phyloP scores from a whole-genome alignment of 2,329 filamentous ascomycete genomes.

The Monosporascus ibericus region DNA sequence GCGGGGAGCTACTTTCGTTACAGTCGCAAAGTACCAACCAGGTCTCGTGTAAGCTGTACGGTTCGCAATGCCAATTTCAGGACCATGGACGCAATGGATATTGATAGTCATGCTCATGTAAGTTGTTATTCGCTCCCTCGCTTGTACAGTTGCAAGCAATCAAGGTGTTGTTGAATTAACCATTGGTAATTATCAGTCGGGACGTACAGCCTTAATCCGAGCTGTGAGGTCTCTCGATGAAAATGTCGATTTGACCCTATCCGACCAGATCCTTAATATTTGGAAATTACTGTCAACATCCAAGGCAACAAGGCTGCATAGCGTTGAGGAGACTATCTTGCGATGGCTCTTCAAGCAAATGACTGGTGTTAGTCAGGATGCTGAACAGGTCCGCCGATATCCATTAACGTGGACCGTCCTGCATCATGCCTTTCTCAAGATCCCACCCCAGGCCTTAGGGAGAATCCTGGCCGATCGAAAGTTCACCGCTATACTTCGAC shows the following conservation, averaged over 20 bases:
- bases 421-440: constrained; percentile 52
- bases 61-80: constrained; percentile 15
- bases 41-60: neutral
- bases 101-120: constrained; percentile 15
- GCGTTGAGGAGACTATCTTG: constrained; percentile 51
- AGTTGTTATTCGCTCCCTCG: constrained; percentile 4
- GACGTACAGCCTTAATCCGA: constrained; percentile 39
- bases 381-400: constrained; percentile 49
- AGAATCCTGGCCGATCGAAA: constrained; percentile 64
- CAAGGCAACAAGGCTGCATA: constrained; percentile 38
- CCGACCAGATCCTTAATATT: constrained; percentile 41
- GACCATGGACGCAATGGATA: constrained; percentile 17
- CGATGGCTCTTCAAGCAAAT: constrained; percentile 60
- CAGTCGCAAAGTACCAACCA: neutral
- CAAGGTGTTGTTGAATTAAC: neutral
- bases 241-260: constrained; percentile 35
- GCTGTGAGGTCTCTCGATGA: constrained; percentile 51
- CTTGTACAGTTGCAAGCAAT: neutral
- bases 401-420: constrained; percentile 58
- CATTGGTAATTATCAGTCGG: constrained; percentile 15
- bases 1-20: neutral
- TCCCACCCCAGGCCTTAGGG: constrained; percentile 64
- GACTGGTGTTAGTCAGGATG: constrained; percentile 38
- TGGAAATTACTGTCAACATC: constrained; percentile 43
- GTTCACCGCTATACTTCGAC: constrained; percentile 61